Evolutionary conservation across 73 alveolate genomes (phyloP), one percentile per base, ranked within the genome.

Genomic region (Paramecium pentaurelia): DNA sequence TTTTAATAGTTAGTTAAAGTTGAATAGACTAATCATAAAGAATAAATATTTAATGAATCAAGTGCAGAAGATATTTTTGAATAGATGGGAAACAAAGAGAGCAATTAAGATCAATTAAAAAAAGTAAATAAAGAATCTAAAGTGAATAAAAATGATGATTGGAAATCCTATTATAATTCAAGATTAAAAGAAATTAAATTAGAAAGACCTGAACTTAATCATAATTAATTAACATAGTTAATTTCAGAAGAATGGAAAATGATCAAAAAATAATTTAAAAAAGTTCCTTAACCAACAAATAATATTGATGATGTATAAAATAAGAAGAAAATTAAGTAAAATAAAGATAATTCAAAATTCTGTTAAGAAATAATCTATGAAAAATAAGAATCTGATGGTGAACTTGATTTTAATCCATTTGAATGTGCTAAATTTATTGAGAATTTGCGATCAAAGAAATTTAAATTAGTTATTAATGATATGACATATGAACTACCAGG

Each of bases 181-280:
- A 64, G 84, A 64, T 34, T 64, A 12, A 64, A 64, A 32, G 42
- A 64, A 64, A 32, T 64, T 11, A 64, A 64, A 64, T 11, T 64
- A 32, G 84, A 64, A 7, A 64, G 47, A 64, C 47, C 84, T 28
- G 84, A 64, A 64, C 84, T 64, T 25, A 64, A 64, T 64, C 84
- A 64, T 64, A 64, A 64, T 34, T 34, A 64, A 64, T 9, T 64
- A 9, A 64, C 84, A 10, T 11, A 64, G 12, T 32, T 64, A 32
- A 28, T 64, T 28, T 64, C 49, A 28, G 49, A 64, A 64, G 84
- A 64, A 34, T 64, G 84, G 51, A 64, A 64, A 27, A 8, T 32
- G 47, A 14, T 64, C 25, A 64, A 64, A 3, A 64, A 64, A 27
- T 64, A 64, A 64, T 64, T 64, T 5, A 28, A 64, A 34, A 64